These are phyloP conservation scores for Ustanciosporium gigantosporum DNA, from an alignment of 1,284 basidiomycete species.

Conservation along the genomic window DNA sequence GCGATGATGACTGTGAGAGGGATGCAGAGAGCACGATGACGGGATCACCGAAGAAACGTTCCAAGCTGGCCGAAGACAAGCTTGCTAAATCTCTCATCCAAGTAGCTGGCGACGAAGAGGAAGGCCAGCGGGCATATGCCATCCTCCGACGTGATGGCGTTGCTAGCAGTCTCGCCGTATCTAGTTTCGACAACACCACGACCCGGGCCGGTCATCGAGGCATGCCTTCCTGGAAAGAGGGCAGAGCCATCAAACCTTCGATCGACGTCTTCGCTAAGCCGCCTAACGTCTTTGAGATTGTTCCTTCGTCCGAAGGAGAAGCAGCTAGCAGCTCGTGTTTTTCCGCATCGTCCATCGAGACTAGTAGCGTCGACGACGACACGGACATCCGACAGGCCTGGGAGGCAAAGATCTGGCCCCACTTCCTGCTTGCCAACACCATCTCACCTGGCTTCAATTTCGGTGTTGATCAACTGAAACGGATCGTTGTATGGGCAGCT, in stretches of 20 bases:
- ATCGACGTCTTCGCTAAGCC: background rate
- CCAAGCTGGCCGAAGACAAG: too few relatives aligned
- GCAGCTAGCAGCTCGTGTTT: too few relatives aligned
- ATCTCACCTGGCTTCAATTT: constrained; percentile 13
- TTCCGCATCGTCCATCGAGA: constrained; percentile 8
- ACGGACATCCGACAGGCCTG: too few relatives aligned
- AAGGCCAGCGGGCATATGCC: background rate
- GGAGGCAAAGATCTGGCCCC: too few relatives aligned
- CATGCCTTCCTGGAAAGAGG: background rate
- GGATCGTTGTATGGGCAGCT: constrained; percentile 21
- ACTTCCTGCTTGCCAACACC: constrained; percentile 9
- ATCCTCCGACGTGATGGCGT: background rate
- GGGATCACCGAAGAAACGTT: too few relatives aligned
- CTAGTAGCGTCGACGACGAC: too few relatives aligned
- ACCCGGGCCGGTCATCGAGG: background rate
- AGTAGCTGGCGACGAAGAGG: background rate
- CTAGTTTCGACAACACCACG: too few relatives aligned
- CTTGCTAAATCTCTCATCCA: background rate
- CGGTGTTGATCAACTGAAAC: constrained; percentile 2
- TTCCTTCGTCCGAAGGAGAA: too few relatives aligned
- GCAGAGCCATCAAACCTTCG: background rate
- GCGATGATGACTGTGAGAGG: too few relatives aligned
- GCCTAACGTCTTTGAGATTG: too few relatives aligned
- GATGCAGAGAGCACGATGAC: constrained; percentile 7
- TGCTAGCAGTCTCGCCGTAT: too few relatives aligned